phyloP scores from a whole-genome alignment of 768 basidiomycete genomes.

The Hortiboletus campestris region DNA sequence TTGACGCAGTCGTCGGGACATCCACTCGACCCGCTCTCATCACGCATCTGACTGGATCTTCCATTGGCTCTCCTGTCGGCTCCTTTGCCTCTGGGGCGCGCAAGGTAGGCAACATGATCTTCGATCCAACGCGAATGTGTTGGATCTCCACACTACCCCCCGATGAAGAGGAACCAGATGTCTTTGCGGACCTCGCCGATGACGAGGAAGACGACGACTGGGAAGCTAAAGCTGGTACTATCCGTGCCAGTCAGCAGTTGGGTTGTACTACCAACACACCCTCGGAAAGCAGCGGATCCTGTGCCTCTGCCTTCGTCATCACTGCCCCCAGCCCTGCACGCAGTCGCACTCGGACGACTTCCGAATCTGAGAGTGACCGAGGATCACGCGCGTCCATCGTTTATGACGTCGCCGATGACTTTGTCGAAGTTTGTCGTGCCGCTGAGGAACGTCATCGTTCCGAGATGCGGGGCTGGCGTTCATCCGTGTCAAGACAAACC shows the following conservation, averaged over 20 bases:
- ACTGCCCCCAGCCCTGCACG: slow-evolving; percentile 60
- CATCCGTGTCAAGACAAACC: slow-evolving; percentile 22
- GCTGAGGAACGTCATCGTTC: slow-evolving; percentile 81
- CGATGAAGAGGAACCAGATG: slow-evolving; percentile 92
- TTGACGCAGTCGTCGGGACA: slow-evolving; percentile 75
- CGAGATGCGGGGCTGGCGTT: slow-evolving; percentile 83
- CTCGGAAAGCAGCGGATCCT: slow-evolving; percentile 27
- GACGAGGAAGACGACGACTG: slow-evolving; percentile 78
- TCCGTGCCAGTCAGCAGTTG: slow-evolving; percentile 59
- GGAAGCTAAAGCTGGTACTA: slow-evolving; percentile 77
- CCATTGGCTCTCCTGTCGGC: slow-evolving; percentile 73
- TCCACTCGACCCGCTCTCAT: slow-evolving; percentile 94
- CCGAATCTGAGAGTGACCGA: slow-evolving; percentile 71
- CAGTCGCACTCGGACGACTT: slow-evolving; percentile 62
- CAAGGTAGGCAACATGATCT: slow-evolving; percentile 97
- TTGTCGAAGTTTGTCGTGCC: slow-evolving; percentile 65
- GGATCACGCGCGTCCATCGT: slow-evolving; percentile 79
- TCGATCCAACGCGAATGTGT: slow-evolving; percentile 92
- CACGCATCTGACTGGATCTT: slow-evolving; percentile 89
- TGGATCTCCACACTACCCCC: slow-evolving; percentile 86
- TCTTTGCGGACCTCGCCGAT: slow-evolving; percentile 90
- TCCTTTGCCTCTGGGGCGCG: slow-evolving; percentile 76
- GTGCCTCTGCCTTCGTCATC: slow-evolving; percentile 27
- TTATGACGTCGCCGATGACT: slow-evolving; percentile 72
- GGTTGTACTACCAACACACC: slow-evolving; percentile 26